Percentiles rank a stretch among this genome's conserved stretches.
phyloP scores from a whole-genome alignment of 2,329 filamentous ascomycete genomes.

The Stromatinia cepivora region DNA sequence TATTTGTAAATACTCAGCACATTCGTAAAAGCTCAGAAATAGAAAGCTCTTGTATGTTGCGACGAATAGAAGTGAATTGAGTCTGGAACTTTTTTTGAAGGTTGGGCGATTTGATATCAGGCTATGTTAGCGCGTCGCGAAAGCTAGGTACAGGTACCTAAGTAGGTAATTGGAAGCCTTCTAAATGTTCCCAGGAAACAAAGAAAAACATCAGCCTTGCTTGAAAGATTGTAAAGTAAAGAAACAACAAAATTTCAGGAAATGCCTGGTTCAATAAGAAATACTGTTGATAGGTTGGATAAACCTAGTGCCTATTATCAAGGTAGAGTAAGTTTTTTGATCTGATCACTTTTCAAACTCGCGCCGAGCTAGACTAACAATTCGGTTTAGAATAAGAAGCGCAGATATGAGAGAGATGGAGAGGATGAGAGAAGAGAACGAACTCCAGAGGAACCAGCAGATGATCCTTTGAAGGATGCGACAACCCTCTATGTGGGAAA shows the following conservation, averaged over 20 bases:
- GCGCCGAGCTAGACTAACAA: conserved; percentile 31
- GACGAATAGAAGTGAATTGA: conserved; percentile 13
- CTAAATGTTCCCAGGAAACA: conserved; percentile 23
- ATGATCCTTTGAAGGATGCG: conserved; percentile 81
- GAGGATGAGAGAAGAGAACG: conserved; percentile 52
- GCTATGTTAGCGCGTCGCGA: conserved; percentile 32
- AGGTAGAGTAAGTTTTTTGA: conserved; percentile 62
- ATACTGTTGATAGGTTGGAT: conserved; percentile 89
- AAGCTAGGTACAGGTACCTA: not conserved
- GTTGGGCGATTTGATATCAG: conserved; percentile 24
- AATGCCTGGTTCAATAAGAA: conserved; percentile 47
- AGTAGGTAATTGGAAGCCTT: conserved; percentile 8
- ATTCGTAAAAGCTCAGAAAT: conserved; percentile 22
- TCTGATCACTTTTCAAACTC: conserved; percentile 26
- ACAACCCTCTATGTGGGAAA: conserved; percentile 98
- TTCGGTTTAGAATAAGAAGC: conserved; percentile 54
- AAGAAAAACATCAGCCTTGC: conserved; percentile 23
- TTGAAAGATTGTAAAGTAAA: conserved; percentile 9
- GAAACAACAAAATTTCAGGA: conserved; percentile 18
- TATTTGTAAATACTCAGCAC: conserved; percentile 26
- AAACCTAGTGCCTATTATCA: conserved; percentile 92
- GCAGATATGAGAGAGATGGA: conserved; percentile 55
- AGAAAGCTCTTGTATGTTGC: conserved; percentile 24
- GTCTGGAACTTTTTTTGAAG: conserved; percentile 29
- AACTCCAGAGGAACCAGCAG: conserved; percentile 55